phyloP scores from a whole-genome alignment of 495 filamentous ascomycete species.

The Lasiosphaeris hirsuta region DNA sequence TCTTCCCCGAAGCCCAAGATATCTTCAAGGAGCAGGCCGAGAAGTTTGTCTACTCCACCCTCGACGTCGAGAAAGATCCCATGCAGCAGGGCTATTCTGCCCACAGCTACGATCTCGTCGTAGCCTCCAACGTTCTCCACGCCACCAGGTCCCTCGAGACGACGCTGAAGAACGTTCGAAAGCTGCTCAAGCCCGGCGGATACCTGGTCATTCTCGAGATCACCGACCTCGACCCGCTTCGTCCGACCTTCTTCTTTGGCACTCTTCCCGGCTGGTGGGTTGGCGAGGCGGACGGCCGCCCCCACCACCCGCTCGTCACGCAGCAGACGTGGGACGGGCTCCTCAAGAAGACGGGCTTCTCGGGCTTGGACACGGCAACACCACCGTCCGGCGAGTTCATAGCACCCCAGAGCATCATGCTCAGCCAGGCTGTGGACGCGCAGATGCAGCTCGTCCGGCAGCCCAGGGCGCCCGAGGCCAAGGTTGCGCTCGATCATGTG shows the following conservation, averaged over 20 bases:
- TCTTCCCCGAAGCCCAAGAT: slow-evolving; percentile 31
- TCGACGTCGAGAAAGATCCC: slow-evolving; percentile 45
- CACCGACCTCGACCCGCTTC: slow-evolving; percentile 11
- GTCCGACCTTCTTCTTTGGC: background rate
- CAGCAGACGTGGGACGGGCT: background rate
- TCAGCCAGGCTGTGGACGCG: slow-evolving; percentile 5
- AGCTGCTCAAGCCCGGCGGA: slow-evolving; percentile 48
- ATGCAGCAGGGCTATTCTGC: slow-evolving; percentile 40
- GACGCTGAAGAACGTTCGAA: slow-evolving; percentile 39
- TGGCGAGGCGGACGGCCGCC: background rate
- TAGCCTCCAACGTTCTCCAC: slow-evolving; percentile 45
- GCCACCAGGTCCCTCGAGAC: slow-evolving; percentile 38
- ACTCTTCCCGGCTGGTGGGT: slow-evolving; percentile 2
- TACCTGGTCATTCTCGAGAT: slow-evolving; percentile 32
- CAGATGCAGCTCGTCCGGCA: background rate
- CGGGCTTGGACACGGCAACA: background rate
- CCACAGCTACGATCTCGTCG: slow-evolving; percentile 47
- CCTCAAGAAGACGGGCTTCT: background rate
- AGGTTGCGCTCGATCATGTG: background rate
- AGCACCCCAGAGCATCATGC: background rate
- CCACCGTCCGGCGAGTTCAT: background rate
- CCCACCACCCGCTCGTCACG: background rate
- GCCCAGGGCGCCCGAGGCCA: background rate
- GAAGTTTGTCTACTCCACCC: slow-evolving; percentile 40
- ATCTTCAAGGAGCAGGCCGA: slow-evolving; percentile 20